Evolutionary conservation across 352 stramenopile genomes (phyloP).

Genomic region (Pythium phragmitis): DNA sequence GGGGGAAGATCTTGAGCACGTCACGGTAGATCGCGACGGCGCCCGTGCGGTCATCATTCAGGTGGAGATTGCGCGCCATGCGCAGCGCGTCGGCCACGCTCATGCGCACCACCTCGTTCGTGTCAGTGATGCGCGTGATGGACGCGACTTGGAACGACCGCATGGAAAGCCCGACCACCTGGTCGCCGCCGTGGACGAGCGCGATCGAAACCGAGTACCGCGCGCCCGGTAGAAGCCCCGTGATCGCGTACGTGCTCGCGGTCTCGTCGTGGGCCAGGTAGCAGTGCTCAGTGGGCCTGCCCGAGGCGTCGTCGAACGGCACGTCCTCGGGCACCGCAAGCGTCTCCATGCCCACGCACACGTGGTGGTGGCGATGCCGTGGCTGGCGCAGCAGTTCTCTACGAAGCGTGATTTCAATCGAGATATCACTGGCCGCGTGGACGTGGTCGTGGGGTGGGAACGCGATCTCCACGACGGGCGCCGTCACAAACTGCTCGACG

Average conservation of each 20-base stretch:
- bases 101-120: constrained; percentile 22
- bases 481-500: constrained; percentile 2
- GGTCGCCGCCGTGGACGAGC: constrained; percentile 44
- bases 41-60: constrained; percentile 25
- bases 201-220: constrained; percentile 54
- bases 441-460: constrained; percentile 52
- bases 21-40: constrained; percentile 48
- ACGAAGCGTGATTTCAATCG: constrained; percentile 55
- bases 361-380: constrained; percentile 32
- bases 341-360: constrained; percentile 62
- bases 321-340: constrained; percentile 46
- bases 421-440: constrained; percentile 41
- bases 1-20: constrained; percentile 54
- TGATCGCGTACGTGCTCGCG: constrained; percentile 53
- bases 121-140: constrained; percentile 24
- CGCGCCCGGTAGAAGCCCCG: constrained; percentile 51
- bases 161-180: constrained; percentile 60
- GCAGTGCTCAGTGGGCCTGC: constrained; percentile 47
- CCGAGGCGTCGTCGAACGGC: constrained; percentile 29
- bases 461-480: constrained; percentile 49
- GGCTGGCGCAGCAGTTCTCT: constrained; percentile 31
- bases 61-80: constrained; percentile 38
- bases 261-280: constrained; percentile 47
- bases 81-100: constrained; percentile 50
- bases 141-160: constrained; percentile 62